Percentiles rank a stretch among this genome's conserved stretches.
phyloP scores from a whole-genome alignment of 2,329 filamentous ascomycete species.

The Fusarium virguliforme region DNA sequence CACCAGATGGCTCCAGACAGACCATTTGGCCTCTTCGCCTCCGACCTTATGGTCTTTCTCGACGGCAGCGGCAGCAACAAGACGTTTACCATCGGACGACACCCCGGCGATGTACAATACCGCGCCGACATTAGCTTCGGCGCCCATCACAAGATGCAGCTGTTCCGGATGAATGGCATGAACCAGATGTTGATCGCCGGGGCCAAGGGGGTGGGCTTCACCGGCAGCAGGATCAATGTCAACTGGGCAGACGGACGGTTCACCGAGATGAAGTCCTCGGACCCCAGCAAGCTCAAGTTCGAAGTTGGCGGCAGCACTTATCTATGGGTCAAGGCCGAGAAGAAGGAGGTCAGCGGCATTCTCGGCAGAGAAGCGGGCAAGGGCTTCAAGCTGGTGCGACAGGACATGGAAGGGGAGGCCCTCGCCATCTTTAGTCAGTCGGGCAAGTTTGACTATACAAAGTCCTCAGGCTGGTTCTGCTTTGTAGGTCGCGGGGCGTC shows the following conservation, averaged over 20 bases:
- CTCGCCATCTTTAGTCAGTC: conserved; percentile 23
- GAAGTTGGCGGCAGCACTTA: conserved; percentile 11
- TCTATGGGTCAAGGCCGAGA: conserved; percentile 4
- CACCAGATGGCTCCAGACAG: conserved; percentile 8
- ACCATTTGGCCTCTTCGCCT: conserved; percentile 18
- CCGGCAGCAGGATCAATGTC: conserved; percentile 13
- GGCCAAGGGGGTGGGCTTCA: conserved; percentile 14
- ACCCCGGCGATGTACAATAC: conserved; percentile 13
- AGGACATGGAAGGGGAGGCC: conserved; percentile 5
- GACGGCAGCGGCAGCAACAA: conserved; percentile 14
- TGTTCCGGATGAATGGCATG: conserved; percentile 11
- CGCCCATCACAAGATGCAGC: conserved; percentile 9
- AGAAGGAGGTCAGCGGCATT: conserved; percentile 8
- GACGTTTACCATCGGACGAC: conserved; percentile 14
- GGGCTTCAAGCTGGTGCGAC: conserved; percentile 10
- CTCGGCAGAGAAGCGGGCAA: conserved; percentile 15
- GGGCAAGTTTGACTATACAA: conserved; percentile 3
- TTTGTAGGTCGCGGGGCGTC: conserved; percentile 12
- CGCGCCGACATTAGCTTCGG: conserved; percentile 18
- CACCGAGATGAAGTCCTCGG: conserved; percentile 19
- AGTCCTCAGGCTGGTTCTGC: conserved; percentile 19
- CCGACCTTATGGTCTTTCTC: conserved; percentile 19
- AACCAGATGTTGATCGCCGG: conserved; percentile 9
- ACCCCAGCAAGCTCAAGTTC: conserved; percentile 16
- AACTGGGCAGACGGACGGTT: conserved; percentile 18